Conservation (phyloP, 257 asterid species). For the Solanum dulcamara region DNA sequence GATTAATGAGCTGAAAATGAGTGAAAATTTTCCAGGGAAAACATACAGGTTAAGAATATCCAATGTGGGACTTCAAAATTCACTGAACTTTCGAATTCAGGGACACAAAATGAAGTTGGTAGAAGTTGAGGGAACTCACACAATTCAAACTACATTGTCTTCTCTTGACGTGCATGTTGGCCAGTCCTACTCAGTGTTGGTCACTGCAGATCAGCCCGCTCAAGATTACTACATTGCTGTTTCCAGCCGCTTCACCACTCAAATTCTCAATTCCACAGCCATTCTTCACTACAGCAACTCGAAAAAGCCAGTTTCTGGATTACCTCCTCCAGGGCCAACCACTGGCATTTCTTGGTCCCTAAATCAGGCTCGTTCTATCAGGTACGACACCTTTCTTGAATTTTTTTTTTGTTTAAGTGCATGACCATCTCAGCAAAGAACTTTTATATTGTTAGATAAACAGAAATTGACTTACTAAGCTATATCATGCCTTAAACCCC, state of each 20-base stretch:
- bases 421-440: not conserved
- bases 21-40: constrained; percentile 29
- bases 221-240: constrained; percentile 41
- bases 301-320: constrained; percentile 21
- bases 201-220: constrained; percentile 46
- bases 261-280: constrained; percentile 37
- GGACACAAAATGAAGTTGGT: constrained; percentile 57
- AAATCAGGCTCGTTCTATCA: constrained; percentile 58
- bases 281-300: constrained; percentile 43
- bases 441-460: not conserved
- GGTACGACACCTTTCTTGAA: constrained; percentile 8
- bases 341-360: constrained; percentile 28
- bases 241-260: constrained; percentile 38
- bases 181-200: constrained; percentile 55
- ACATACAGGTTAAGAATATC: constrained; percentile 64
- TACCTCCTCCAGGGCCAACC: constrained; percentile 27
- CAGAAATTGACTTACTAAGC: not conserved
- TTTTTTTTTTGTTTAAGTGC: not conserved
- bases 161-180: constrained; percentile 67
- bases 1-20: not conserved
- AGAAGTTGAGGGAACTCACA: constrained; percentile 75
- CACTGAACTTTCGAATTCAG: constrained; percentile 48
- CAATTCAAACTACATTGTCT: constrained; percentile 29
- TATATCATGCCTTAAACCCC: not conserved
- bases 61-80: constrained; percentile 42